Evolutionary conservation across 345 rosid genomes (phyloP).

Genomic region (Combretum micranthum): DNA sequence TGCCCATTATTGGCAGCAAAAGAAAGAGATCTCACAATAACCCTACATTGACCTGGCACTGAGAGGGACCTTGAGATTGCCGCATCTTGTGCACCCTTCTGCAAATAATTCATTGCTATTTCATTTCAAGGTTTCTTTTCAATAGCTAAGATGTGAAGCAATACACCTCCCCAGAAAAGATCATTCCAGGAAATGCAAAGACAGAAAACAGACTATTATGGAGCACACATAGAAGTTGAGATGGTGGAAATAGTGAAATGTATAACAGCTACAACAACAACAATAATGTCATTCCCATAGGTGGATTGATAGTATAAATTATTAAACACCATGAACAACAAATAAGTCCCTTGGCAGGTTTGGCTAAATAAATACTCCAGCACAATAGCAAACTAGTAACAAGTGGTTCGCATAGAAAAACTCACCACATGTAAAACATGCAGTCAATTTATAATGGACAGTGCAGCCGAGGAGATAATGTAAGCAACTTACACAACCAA

Average conservation of each 20-base stretch:
- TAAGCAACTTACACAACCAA: background rate
- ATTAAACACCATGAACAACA: too few relatives aligned
- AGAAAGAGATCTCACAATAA: constrained; percentile 72
- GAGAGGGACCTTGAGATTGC: constrained; percentile 77
- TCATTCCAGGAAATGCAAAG: background rate
- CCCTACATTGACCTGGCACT: constrained; percentile 57
- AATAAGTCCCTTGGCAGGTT: too few relatives aligned
- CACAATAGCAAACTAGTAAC: too few relatives aligned
- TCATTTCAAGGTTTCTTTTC: constrained; percentile 8
- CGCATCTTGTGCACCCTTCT: constrained; percentile 39
- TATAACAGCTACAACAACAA: background rate
- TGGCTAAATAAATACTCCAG: too few relatives aligned
- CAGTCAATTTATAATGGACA: background rate
- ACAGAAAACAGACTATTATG: too few relatives aligned
- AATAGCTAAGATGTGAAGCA: background rate
- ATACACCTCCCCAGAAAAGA: background rate
- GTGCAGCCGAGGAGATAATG: background rate
- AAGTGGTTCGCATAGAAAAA: too few relatives aligned
- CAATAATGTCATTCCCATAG: too few relatives aligned
- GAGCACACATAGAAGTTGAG: background rate
- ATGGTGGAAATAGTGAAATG: background rate
- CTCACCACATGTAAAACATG: too few relatives aligned
- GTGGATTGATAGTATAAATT: too few relatives aligned
- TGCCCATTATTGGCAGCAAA: constrained; percentile 43
- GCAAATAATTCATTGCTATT: constrained; percentile 23